phyloP scores from a whole-genome alignment of 2,329 filamentous ascomycete genomes.

The Colletotrichum musae region DNA sequence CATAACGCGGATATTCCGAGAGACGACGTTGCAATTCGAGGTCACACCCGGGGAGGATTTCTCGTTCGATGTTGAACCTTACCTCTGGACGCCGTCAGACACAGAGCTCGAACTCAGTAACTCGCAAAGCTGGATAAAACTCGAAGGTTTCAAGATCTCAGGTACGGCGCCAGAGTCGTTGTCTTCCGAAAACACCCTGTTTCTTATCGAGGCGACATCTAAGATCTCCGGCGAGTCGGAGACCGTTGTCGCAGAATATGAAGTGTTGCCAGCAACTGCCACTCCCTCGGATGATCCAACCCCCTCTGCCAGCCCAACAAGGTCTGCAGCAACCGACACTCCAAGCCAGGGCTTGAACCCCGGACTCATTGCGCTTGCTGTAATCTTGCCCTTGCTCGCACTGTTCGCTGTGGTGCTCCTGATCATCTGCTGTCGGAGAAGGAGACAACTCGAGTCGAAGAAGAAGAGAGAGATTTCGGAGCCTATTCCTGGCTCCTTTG shows the following conservation, averaged over 20 bases:
- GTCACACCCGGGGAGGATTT: constrained; percentile 58
- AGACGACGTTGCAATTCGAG: constrained; percentile 56
- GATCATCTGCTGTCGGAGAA: constrained; percentile 48
- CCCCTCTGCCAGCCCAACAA: constrained; percentile 44
- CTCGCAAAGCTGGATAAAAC: constrained; percentile 59
- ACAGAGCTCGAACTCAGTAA: constrained; percentile 55
- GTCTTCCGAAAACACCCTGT: constrained; percentile 43
- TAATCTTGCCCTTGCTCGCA: constrained; percentile 35
- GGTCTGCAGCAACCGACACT: constrained; percentile 41
- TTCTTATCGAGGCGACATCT: constrained; percentile 50
- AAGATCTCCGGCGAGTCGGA: constrained; percentile 52
- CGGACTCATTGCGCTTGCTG: constrained; percentile 38
- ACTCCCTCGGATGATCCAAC: constrained; percentile 45
- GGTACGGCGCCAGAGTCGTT: constrained; percentile 57
- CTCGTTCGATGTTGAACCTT: constrained; percentile 58
- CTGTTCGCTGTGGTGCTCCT: constrained; percentile 38
- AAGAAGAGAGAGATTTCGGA: constrained; percentile 49
- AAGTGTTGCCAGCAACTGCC: constrained; percentile 49
- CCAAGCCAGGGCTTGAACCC: constrained; percentile 22
- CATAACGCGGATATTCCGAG: constrained; percentile 56
- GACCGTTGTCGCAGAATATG: constrained; percentile 55
- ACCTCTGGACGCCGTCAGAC: constrained; percentile 58
- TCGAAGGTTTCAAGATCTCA: constrained; percentile 55
- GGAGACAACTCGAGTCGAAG: constrained; percentile 41
- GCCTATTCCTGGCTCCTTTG: constrained; percentile 49